Evolutionary conservation across 1,139 yeast genomes (phyloP), one percentile per base, ranked within the genome.

Genomic region (Lodderomyces margitis): DNA sequence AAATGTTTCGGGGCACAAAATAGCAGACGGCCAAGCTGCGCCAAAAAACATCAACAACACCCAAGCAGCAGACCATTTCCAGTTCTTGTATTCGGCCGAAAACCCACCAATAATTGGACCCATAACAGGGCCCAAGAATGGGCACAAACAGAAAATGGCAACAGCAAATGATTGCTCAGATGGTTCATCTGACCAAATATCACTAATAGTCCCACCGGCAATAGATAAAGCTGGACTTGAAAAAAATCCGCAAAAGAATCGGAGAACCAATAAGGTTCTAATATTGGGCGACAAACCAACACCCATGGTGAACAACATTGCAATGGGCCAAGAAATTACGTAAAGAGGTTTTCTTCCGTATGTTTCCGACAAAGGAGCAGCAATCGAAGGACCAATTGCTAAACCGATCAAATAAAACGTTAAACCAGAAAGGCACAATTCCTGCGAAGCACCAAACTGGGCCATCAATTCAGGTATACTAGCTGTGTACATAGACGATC

Each of bases 41-140:
- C 91, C 94, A 34, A 83, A 81, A 51, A 83, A 78, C 75, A 85
- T 81, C 48, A 86, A 64, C 50, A 80, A 78, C 32, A 85, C 81
- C 91, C 92, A 86, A 69, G 81, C 70, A 11, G 75, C 60, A 15
- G 82, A 64, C 94, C 95, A 87, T 58, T 80, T 70, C 88, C 94
- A 84, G 45, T 80, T 80, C 56, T 82, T 76, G 41, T 72, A 58
- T 55, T 81, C 80, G 16, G 81, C 83, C 16, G 86, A 86, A 57
- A 81, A 86, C 0, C 89, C 88, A 42, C 95, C 95, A 56, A 87
- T 77, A 40, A 87, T 72, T 16, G 95, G 95, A 37, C 95, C 94
- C 39, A 86, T 62, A 34, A 84, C 85, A 1, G 96, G 95, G 46
- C 95, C 95, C 59, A 83, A 74, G 54, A 81, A 82, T 33, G 87